phyloP scores from a whole-genome alignment of 2,329 filamentous ascomycete genomes.

The Ophioceras dolichostomum region DNA sequence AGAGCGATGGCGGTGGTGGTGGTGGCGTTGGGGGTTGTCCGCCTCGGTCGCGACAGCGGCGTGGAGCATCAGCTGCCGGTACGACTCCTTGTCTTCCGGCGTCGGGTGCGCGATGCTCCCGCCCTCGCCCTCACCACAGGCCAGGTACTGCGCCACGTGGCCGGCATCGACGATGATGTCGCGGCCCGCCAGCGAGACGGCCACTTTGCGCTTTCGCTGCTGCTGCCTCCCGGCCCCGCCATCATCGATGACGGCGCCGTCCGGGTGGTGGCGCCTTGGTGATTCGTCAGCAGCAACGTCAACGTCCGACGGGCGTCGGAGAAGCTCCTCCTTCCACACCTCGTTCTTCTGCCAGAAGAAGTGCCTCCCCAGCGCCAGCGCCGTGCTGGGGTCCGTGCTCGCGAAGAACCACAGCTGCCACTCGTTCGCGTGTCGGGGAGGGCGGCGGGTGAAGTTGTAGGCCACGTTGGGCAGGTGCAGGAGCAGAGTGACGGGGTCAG shows the following conservation, averaged over 20 bases:
- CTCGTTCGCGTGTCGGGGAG: conserved; percentile 32
- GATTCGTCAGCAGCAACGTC: too few relatives aligned
- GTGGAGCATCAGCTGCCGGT: not conserved
- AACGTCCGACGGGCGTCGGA: conserved; percentile 13
- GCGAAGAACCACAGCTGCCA: conserved; percentile 62
- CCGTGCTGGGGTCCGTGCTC: conserved; percentile 52
- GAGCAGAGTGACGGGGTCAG: conserved; percentile 54
- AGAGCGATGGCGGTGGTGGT: too few relatives aligned
- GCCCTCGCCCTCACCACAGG: conserved; percentile 9
- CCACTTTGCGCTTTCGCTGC: conserved; percentile 24
- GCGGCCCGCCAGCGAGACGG: conserved; percentile 43
- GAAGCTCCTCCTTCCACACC: conserved; percentile 55
- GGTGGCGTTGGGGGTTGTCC: too few relatives aligned
- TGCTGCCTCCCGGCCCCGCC: not conserved
- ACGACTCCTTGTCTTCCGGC: not conserved
- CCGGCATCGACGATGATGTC: conserved; percentile 55
- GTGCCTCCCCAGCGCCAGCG: conserved; percentile 49
- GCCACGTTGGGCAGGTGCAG: conserved; percentile 59
- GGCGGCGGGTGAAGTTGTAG: conserved; percentile 54
- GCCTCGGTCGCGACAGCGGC: too few relatives aligned
- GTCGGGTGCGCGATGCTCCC: not conserved
- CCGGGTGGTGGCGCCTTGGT: conserved; percentile 9
- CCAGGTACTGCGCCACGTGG: conserved; percentile 45
- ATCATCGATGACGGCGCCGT: not conserved
- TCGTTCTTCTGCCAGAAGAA: conserved; percentile 66